Conservation (phyloP, 2,329 filamentous ascomycete genomes). For the Alternaria metachromatica region DNA sequence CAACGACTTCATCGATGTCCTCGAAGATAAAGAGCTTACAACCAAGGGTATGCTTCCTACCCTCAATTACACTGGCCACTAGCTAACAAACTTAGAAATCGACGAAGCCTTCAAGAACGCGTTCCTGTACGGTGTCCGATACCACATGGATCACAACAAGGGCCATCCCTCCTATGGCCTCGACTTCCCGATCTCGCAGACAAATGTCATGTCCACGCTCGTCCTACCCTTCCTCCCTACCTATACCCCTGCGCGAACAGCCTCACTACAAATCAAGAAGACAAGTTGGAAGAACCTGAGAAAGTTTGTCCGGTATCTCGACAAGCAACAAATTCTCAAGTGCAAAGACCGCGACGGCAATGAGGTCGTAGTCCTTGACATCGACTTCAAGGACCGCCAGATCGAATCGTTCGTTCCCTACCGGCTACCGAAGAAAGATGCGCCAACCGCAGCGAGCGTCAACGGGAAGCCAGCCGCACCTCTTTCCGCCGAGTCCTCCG, state of each 20-base stretch:
- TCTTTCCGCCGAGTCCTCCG: constrained; percentile 48
- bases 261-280: constrained; percentile 71
- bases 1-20: constrained; percentile 43
- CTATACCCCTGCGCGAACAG: constrained; percentile 61
- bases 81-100: constrained; percentile 59
- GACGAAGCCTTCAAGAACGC: constrained; percentile 70
- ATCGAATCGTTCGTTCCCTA: constrained; percentile 67
- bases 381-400: constrained; percentile 66
- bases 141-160: constrained; percentile 64
- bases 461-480: constrained; percentile 52
- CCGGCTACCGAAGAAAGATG: constrained; percentile 65
- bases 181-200: constrained; percentile 68
- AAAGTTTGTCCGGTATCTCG: constrained; percentile 72
- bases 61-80: background rate
- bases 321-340: constrained; percentile 68
- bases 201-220: constrained; percentile 67
- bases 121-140: constrained; percentile 67
- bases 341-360: constrained; percentile 69
- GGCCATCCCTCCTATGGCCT: constrained; percentile 61
- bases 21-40: constrained; percentile 60
- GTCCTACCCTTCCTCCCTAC: constrained; percentile 71
- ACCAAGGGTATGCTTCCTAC: constrained; percentile 57
- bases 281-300: constrained; percentile 73
- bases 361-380: constrained; percentile 68
- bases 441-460: constrained; percentile 31